Base-by-base conservation (phyloP, 2,329 filamentous ascomycete species). In the Davidsoniella neocaledoniae region DNA sequence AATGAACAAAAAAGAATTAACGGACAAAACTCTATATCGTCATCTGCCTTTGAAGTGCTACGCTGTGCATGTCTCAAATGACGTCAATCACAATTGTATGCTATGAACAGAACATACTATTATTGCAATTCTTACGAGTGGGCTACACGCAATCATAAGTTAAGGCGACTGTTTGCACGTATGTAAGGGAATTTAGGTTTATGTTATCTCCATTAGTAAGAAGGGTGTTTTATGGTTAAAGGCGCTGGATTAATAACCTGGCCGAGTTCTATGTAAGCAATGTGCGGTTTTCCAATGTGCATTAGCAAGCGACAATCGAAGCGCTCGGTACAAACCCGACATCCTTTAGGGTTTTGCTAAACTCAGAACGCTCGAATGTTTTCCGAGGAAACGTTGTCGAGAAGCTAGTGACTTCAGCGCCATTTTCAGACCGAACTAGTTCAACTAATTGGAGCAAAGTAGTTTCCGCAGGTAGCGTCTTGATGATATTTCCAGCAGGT, bases 371-470 rank as follows among this genome's bases (percentile, higher is more conserved):
- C 63, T 69, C 68, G 55, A 83, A 96, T 0, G 78, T 76, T 70
- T 95, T 94, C 60, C 77, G 79, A 0, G 91, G 91, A 58, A 93
- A 96, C 17, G 80, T 95, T 58, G 82, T 83, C 1, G 81, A 78
- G 62, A 98, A 95, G 57, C 78, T 86, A 21, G 70, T 74, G 12
- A 93, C 82, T 2, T 77, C 66, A 4, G 76, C 63, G 0, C 83
- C 86, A 46, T 76, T 79, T 61, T 95, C 86, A 46, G 74, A 64
- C 61, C 78, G 69, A 21, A 98, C 62, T 52, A 80, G 74, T 57
- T 88, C 78, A 0, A 85, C 87, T 46, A 98, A 80, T 66, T 98
- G 90, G 58, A 94, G 94, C 9, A 98, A 68, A 0, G 91, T 96
- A 2, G 87, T 93, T 52, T 93, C 86, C 5, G 85, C 87, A 0